Conservation (phyloP, 164 flowering plant species). For the Echeveria elegans region DNA sequence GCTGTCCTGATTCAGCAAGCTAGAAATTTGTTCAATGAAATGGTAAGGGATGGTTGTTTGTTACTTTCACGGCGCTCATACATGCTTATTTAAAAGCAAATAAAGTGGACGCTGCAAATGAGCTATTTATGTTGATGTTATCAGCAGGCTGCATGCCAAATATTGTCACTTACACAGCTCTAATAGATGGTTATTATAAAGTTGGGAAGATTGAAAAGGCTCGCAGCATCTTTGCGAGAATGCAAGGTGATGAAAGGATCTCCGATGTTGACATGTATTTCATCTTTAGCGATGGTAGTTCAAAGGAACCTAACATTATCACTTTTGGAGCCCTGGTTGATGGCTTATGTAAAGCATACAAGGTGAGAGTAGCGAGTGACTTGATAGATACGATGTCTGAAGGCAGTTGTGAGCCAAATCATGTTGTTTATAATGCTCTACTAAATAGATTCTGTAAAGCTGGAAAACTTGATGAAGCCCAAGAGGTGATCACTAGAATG, state of each 20-base stretch:
- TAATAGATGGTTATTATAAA: constrained; percentile 89
- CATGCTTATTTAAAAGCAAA: constrained; percentile 82
- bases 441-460: constrained; percentile 91
- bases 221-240: constrained; percentile 59
- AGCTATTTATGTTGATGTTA: constrained; percentile 70
- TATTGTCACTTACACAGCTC: constrained; percentile 67
- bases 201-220: constrained; percentile 64
- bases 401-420: constrained; percentile 69
- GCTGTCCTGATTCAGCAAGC: constrained; percentile 82
- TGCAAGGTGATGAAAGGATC: constrained; percentile 35
- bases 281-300: constrained; percentile 17
- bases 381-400: constrained; percentile 57
- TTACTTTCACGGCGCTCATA: constrained; percentile 80
- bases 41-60: constrained; percentile 73
- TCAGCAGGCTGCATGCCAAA: constrained; percentile 60
- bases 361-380: constrained; percentile 61
- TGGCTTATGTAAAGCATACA: constrained; percentile 85
- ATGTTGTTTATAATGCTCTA: constrained; percentile 78
- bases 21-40: constrained; percentile 64
- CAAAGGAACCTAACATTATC: constrained; percentile 55
- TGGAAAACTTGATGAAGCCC: constrained; percentile 87
- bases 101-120: constrained; percentile 47
- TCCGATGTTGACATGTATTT: constrained; percentile 60
- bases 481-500: constrained; percentile 62
- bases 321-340: constrained; percentile 90